Evolutionary conservation across 2,329 filamentous ascomycete species (phyloP), one percentile per base, ranked within the genome.

Genomic region (Colletotrichum karsti): DNA sequence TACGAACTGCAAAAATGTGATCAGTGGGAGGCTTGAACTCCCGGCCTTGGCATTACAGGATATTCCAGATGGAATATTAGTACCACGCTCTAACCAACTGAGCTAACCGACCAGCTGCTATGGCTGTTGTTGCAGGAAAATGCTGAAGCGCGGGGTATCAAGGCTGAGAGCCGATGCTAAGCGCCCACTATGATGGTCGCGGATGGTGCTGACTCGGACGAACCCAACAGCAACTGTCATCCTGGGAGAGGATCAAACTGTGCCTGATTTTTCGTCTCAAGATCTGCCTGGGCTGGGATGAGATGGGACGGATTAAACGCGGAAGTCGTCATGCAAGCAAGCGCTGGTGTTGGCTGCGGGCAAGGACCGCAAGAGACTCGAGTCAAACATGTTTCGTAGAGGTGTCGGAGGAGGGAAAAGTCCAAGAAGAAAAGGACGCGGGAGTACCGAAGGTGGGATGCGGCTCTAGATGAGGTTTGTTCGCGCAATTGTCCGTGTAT

Each of bases 11-110:
- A 53, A 24, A 53, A 13, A 2, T 1, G 1, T 58, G 55, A 58
- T 58, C 55, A 58, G 55, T 58, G 55, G 55, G 55, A 58, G 55
- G 55, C 55, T 58, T 58, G 55, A 58, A 58, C 55, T 58, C 55
- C 55, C 55, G 55, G 18, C 55, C 55, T 58, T 58, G 55, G 55
- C 55, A 58, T 58, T 58, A 58, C 55, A n/a, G 1, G n/a, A 58
- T 18, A 48, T 48, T 22, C 20, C 41, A 7, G 41, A n/a, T 58
- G n/a, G 28, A 33, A 48, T 58, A 58, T 58, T 58, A 58, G 55
- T 58, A 58, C 55, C 55, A 58, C 55, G 55, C 55, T 58, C 55
- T 58, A 58, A 58, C 55, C 55, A 58, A 58, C 55, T 58, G 55
- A 58, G 55, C 55, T 58, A 58, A 58, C 55, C 55, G 55, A 58